A percentile compares a stretch with the other conserved stretches of the same genome.
These are phyloP conservation scores for Sanghuangporus sanghuang DNA, from an alignment of 1,284 basidiomycete species.

Conservation along the genomic window DNA sequence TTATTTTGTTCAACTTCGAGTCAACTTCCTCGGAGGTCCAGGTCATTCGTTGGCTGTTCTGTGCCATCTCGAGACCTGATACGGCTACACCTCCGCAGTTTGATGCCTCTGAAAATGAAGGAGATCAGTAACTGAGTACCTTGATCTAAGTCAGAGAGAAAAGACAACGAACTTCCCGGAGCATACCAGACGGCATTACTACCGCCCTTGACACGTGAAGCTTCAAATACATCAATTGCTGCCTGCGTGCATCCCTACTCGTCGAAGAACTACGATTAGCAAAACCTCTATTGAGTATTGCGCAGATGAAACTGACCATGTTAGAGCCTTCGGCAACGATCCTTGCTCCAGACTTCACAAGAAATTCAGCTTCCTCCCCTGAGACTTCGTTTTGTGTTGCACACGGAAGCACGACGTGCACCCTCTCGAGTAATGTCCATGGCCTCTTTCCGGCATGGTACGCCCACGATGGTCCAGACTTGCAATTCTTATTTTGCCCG, in stretches of 20 bases:
- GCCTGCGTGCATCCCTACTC: conserved; percentile 55
- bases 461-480: conserved; percentile 36
- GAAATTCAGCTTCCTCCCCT: conserved; percentile 64
- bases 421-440: conserved; percentile 65
- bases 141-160: neutral
- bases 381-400: conserved; percentile 82
- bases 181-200: conserved; percentile 55
- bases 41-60: conserved; percentile 66
- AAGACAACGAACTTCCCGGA: conserved; percentile 50
- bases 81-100: conserved; percentile 72
- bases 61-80: conserved; percentile 77
- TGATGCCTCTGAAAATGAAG: conserved; percentile 42
- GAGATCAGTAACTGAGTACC: neutral
- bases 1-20: conserved; percentile 69
- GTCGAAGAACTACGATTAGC: neutral
- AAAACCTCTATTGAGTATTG: neutral
- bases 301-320: conserved; percentile 35
- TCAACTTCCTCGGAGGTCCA: conserved; percentile 72
- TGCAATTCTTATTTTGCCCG: conserved; percentile 8
- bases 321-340: conserved; percentile 80
- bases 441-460: conserved; percentile 68
- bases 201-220: conserved; percentile 46
- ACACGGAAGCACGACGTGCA: conserved; percentile 73
- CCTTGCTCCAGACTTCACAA: conserved; percentile 64
- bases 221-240: conserved; percentile 73